phyloP scores from a whole-genome alignment of 257 asterid species.

The Lithospermum erythrorhizon region DNA sequence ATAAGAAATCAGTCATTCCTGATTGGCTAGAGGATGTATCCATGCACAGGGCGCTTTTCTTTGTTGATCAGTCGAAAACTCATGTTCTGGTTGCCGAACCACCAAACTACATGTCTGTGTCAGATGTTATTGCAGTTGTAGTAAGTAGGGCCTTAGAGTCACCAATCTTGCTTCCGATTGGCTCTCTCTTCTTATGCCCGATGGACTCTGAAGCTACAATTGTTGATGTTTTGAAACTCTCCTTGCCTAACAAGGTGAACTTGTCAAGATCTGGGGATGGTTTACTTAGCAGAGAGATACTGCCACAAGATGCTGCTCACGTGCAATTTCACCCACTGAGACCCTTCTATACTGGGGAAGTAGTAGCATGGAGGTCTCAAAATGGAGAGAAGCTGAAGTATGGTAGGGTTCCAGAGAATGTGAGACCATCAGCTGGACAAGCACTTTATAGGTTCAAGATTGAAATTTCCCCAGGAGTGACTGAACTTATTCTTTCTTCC shows the following conservation, averaged over 20 bases:
- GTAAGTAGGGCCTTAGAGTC: conserved; percentile 68
- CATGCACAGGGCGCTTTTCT: conserved; percentile 58
- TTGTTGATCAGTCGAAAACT: conserved; percentile 45
- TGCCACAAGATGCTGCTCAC: conserved; percentile 77
- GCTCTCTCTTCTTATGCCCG: conserved; percentile 69
- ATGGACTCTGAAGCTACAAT: conserved; percentile 49
- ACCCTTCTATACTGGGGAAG: conserved; percentile 85
- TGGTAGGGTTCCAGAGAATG: conserved; percentile 78
- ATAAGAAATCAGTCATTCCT: conserved; percentile 46
- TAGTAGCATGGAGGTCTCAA: conserved; percentile 87
- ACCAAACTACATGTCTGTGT: conserved; percentile 52
- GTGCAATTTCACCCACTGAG: conserved; percentile 92
- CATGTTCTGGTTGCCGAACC: conserved; percentile 69
- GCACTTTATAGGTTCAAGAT: conserved; percentile 68
- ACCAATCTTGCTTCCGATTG: conserved; percentile 64
- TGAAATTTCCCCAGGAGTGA: conserved; percentile 56
- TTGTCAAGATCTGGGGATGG: conserved; percentile 38
- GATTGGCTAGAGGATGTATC: conserved; percentile 55
- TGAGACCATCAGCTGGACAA: conserved; percentile 84
- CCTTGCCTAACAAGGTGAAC: conserved; percentile 37
- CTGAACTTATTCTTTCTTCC: conserved; percentile 58
- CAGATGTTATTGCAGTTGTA: conserved; percentile 60
- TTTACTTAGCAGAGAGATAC: conserved; percentile 61
- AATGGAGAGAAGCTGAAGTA: conserved; percentile 80
- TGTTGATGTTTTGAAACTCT: conserved; percentile 54